These are phyloP conservation scores for Hagleromyces aurorensis DNA, from an alignment of 805 yeast genomes.

Conservation along the genomic window DNA sequence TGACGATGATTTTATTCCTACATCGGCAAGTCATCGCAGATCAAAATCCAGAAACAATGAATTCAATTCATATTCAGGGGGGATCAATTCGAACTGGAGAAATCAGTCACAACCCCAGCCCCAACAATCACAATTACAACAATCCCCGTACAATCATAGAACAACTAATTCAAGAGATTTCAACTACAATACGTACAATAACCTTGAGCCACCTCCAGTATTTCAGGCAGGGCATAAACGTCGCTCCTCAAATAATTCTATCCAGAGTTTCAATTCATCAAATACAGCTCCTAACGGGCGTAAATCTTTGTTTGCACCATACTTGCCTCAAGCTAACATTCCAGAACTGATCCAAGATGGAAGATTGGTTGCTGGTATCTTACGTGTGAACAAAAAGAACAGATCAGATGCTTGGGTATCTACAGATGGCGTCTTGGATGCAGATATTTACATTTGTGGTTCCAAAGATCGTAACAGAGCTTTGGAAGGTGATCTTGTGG, in stretches of 20 bases:
- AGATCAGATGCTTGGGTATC: constrained; percentile 98
- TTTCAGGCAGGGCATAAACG: constrained; percentile 78
- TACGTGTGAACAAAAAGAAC: constrained; percentile 92
- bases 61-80: constrained; percentile 24
- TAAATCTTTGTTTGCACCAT: constrained; percentile 90
- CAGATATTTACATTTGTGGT: constrained; percentile 96
- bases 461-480: constrained; percentile 98
- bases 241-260: constrained; percentile 61
- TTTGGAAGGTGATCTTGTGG: constrained; percentile 92
- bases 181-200: constrained; percentile 13
- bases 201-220: constrained; percentile 31
- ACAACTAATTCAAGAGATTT: constrained; percentile 23
- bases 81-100: constrained; percentile 62
- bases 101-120: constrained; percentile 38
- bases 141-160: constrained; percentile 31
- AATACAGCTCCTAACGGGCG: constrained; percentile 39
- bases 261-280: constrained; percentile 38
- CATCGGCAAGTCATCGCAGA: constrained; percentile 26
- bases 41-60: constrained; percentile 23
- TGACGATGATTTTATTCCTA: constrained; percentile 25
- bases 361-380: constrained; percentile 80
- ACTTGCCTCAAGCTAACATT: constrained; percentile 84
- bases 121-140: constrained; percentile 16
- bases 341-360: constrained; percentile 89
- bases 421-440: constrained; percentile 90